These are phyloP conservation scores for Aspergillus asperescens DNA, from an alignment of 495 filamentous ascomycete species.

Conservation along the genomic window DNA sequence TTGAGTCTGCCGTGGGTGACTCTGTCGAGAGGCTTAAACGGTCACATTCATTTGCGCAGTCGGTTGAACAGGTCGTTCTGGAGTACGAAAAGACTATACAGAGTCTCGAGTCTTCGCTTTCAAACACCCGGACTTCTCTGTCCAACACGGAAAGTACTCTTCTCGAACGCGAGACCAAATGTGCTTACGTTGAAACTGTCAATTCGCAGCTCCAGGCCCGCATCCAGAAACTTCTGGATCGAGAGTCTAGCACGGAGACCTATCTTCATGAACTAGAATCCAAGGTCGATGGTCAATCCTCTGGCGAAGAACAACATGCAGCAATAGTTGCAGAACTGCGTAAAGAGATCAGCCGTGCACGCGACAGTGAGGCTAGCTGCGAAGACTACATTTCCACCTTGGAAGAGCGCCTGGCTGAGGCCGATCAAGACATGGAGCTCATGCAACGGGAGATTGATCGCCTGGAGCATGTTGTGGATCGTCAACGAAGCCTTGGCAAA, in stretches of 20 bases:
- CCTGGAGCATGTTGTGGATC: constrained; percentile 90
- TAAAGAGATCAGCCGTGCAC: constrained; percentile 83
- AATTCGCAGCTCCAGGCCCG: constrained; percentile 84
- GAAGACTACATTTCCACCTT: constrained; percentile 98
- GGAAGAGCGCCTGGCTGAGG: constrained; percentile 91
- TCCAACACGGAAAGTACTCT: constrained; percentile 78
- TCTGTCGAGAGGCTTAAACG: constrained; percentile 87
- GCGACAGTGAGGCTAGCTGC: constrained; percentile 80
- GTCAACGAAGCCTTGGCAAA: constrained; percentile 90
- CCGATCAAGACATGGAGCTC: constrained; percentile 90
- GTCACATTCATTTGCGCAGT: constrained; percentile 90
- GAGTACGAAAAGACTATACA: constrained; percentile 99
- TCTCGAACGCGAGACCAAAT: constrained; percentile 88
- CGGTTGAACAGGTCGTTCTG: constrained; percentile 90
- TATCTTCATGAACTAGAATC: constrained; percentile 89
- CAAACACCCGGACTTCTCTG: constrained; percentile 79
- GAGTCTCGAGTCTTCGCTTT: constrained; percentile 83
- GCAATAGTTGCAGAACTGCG: constrained; percentile 80
- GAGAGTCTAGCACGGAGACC: constrained; percentile 80
- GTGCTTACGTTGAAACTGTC: constrained; percentile 85
- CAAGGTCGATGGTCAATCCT: constrained; percentile 82
- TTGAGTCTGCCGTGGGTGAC: constrained; percentile 55
- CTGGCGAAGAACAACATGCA: constrained; percentile 86
- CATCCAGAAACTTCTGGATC: constrained; percentile 82
- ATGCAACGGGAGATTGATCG: constrained; percentile 96